These are phyloP conservation scores for Hansenula sp. DNA, from an alignment of 1,139 yeast species.

Conservation along the genomic window DNA sequence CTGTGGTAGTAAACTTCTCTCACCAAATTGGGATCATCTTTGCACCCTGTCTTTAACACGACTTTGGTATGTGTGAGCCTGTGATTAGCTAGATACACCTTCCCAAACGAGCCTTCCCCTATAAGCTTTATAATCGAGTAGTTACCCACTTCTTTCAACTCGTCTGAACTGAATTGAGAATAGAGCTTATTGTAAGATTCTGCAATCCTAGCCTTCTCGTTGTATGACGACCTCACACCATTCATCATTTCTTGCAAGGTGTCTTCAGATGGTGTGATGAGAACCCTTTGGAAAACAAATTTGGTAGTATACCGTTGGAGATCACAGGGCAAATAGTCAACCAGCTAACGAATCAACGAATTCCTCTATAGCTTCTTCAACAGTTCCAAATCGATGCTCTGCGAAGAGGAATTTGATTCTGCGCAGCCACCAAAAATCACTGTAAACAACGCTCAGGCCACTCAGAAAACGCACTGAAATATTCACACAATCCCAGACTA, in stretches of 20 bases:
- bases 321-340: too few species aligned
- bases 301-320: too few species aligned
- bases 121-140: conserved; percentile 66
- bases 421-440: too few species aligned
- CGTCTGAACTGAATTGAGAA: conserved; percentile 46
- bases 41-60: conserved; percentile 82
- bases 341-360: too few species aligned
- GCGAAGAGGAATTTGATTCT: too few species aligned
- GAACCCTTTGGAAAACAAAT: too few species aligned
- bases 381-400: too few species aligned
- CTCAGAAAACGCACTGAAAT: too few species aligned
- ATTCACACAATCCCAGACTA: too few species aligned
- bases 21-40: conserved; percentile 83
- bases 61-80: conserved; percentile 67
- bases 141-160: conserved; percentile 66
- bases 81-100: conserved; percentile 82
- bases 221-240: conserved; percentile 12
- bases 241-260: conserved; percentile 1
- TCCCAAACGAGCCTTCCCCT: conserved; percentile 92
- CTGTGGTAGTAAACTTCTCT: conserved; percentile 88
- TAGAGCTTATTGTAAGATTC: conserved; percentile 63
- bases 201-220: conserved; percentile 34
- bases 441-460: too few species aligned
- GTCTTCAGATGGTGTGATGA: background rate
- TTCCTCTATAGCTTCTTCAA: too few species aligned